Base-by-base conservation (phyloP, 805 yeast genomes). In the Clavispora fructus region DNA sequence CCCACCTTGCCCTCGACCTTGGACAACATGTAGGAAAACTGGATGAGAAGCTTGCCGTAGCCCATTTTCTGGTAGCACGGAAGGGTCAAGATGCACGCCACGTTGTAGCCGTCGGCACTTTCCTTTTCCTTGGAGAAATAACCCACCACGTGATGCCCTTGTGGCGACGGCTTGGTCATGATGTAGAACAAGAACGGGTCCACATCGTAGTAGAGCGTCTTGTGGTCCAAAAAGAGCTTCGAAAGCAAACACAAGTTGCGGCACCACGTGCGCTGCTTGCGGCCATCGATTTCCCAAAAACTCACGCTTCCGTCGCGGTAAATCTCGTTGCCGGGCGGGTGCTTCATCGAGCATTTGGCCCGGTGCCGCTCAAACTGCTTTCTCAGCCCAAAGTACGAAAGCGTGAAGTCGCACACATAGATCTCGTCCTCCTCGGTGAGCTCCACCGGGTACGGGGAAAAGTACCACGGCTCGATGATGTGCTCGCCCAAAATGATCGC, bases 271-370 rank as follows among this genome's bases (percentile, higher is more conserved):
- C 98, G 75, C 68, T 94, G 99, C 55, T 87, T 86, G 47, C 97
- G 74, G 10, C 99, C 99, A 66, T 94, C 99, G 51, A 94, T 91
- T 63, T 94, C 99, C 75, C 92, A 94, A 62, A 94, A 94, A 14
- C 97, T 87, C 35, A 94, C 92, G 56, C 84, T 81, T 42, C 85
- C 91, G 64, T 94, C 98, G 42, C 99, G 74, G 64, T 94, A 94
- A 19, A 94, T 91, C 61, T 94, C 99, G 68, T 94, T 94, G 0
- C 99, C 99, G 0, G 99, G 99, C 1, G 99, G 99, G 60, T 92
- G 98, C 61, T 85, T 82, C 67, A 94, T 73, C 1, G 95, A 84
- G 62, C 95, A 87, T 61, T 94, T 94, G 26, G 80, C 64, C 59
- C 98, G 75, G 68, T 89, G 94, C 52, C 99, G 74, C 68, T 94